Percentiles rank a stretch among this genome's conserved stretches.
Evolutionary conservation across 306 rosid species (phyloP).

Genomic region (Dalbergia cultrata): DNA sequence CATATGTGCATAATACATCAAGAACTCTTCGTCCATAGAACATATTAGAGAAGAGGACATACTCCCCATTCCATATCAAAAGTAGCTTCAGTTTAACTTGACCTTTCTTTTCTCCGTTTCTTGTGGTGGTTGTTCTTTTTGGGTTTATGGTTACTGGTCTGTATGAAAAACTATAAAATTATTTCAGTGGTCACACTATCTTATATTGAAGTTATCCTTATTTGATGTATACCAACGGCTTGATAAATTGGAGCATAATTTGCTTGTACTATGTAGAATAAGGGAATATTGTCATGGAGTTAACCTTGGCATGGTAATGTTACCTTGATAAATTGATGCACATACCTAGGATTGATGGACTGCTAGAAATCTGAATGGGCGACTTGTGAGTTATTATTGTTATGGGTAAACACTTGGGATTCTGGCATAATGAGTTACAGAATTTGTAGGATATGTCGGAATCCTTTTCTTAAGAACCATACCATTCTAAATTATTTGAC

Average conservation of each 20-base stretch:
- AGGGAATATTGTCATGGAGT: slow-evolving; percentile 1
- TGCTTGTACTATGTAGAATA: neutral
- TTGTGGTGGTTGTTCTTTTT: slow-evolving; percentile 8
- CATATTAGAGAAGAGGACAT: slow-evolving; percentile 20
- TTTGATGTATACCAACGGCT: slow-evolving; percentile 7
- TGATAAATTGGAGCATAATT: neutral
- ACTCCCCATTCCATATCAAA: neutral
- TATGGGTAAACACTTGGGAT: neutral
- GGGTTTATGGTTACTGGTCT: neutral
- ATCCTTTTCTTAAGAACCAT: neutral
- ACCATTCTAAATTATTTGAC: slow-evolving; percentile 18
- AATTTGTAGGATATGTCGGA: neutral
- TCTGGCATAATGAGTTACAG: neutral
- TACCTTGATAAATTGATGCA: neutral
- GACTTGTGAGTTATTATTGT: slow-evolving; percentile 8
- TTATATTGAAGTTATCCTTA: slow-evolving; percentile 20
- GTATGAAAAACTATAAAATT: slow-evolving; percentile 11
- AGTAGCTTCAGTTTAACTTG: slow-evolving; percentile 6
- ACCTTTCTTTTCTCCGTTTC: slow-evolving; percentile 19
- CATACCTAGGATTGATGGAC: neutral
- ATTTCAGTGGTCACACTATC: slow-evolving; percentile 13
- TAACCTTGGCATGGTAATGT: neutral
- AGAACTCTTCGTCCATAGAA: slow-evolving; percentile 13
- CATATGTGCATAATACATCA: neutral
- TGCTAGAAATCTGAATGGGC: neutral